These are phyloP conservation scores for Podospora australis DNA, from an alignment of 495 filamentous ascomycete genomes.

Conservation along the genomic window DNA sequence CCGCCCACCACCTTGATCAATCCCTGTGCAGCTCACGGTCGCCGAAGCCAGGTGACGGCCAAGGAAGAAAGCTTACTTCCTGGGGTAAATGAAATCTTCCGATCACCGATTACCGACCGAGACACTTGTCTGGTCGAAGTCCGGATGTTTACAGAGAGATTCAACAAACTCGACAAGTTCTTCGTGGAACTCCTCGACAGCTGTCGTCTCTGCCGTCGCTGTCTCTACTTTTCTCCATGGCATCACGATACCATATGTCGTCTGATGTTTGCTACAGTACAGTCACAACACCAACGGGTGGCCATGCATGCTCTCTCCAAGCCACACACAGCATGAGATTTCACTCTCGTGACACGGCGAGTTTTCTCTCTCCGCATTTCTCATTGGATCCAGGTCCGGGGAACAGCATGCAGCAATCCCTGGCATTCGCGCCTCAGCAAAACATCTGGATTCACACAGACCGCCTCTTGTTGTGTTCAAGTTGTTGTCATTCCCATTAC, in stretches of 20 bases:
- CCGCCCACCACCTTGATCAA: neutral
- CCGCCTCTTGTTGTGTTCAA: too few relatives aligned
- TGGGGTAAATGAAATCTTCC: neutral
- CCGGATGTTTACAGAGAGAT: neutral
- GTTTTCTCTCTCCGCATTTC: neutral
- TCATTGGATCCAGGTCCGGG: conserved; percentile 13
- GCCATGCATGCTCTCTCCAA: neutral
- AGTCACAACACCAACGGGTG: neutral
- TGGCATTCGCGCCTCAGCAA: neutral
- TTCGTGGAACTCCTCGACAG: neutral
- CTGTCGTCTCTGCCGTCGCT: too few relatives aligned
- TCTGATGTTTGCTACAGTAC: neutral
- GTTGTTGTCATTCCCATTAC: too few relatives aligned
- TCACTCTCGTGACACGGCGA: conserved; percentile 17
- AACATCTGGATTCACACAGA: neutral
- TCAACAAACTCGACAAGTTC: neutral
- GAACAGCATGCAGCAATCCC: conserved; percentile 1
- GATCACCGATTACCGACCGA: conserved; percentile 4
- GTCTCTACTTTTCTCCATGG: too few relatives aligned
- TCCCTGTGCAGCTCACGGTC: neutral
- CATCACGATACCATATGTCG: too few relatives aligned
- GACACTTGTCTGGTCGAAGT: too few relatives aligned
- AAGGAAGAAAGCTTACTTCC: neutral
- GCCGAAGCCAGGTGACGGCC: neutral
- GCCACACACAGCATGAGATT: conserved; percentile 15